Evolutionary conservation across 2,329 filamentous ascomycete genomes (phyloP).

Genomic region (Exophiala oligosperma): DNA sequence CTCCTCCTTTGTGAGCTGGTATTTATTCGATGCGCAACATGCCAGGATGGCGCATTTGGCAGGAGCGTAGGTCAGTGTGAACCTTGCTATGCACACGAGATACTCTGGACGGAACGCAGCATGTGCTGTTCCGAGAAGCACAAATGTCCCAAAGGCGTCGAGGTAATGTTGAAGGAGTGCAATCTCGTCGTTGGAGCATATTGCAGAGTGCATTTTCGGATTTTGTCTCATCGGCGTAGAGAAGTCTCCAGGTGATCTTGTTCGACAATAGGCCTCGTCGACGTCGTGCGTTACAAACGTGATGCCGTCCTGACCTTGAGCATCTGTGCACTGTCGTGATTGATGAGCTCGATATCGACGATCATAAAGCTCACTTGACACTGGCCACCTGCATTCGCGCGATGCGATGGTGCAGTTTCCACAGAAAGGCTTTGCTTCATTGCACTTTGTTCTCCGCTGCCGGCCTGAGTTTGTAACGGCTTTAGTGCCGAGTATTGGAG

Average conservation of each 20-base stretch:
- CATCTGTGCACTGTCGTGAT: no score
- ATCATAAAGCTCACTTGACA: neutral
- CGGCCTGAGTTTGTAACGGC: neutral
- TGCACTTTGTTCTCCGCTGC: conserved; percentile 2
- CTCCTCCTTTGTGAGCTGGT: neutral
- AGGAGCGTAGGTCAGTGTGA: neutral
- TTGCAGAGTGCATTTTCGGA: no score
- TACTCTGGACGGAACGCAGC: neutral
- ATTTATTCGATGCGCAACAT: conserved; percentile 1
- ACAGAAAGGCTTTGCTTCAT: neutral
- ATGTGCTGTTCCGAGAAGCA: neutral
- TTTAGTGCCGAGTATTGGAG: no score
- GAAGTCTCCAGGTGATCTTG: no score
- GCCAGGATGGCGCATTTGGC: conserved; percentile 4
- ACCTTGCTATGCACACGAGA: neutral
- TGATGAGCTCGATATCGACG: no score
- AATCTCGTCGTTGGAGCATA: no score
- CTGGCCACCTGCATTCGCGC: conserved; percentile 1
- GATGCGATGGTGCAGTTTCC: neutral
- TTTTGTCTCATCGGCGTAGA: no score
- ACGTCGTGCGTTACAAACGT: no score
- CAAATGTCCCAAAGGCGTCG: no score
- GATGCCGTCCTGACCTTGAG: no score
- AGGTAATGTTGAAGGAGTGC: no score
- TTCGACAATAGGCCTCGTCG: no score